Percentiles rank a stretch among this genome's conserved stretches.
Evolutionary conservation across 1,284 basidiomycete genomes (phyloP).

Genomic region (Boletus semigastroideus): DNA sequence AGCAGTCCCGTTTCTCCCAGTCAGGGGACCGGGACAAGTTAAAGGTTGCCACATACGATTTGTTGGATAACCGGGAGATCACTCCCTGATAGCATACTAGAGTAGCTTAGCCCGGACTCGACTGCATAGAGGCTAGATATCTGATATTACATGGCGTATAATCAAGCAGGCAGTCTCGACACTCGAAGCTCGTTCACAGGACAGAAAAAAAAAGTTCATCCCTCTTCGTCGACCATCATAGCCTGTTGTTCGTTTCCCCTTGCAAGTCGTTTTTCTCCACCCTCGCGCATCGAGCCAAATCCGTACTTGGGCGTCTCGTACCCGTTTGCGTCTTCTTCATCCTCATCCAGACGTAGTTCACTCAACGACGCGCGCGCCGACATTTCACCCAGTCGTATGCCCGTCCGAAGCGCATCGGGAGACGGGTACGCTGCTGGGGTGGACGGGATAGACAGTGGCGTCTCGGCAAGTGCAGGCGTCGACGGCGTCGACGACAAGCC

Average conservation of each 20-base stretch:
- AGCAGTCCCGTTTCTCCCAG: no score
- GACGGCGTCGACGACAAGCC: slow-evolving; percentile 32
- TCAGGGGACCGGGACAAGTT: no score
- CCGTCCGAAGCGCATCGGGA: slow-evolving; percentile 26
- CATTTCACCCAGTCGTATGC: slow-evolving; percentile 27
- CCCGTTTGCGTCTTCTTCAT: slow-evolving; percentile 5
- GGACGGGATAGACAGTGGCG: slow-evolving; percentile 29
- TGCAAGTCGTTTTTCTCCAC: slow-evolving; percentile 1
- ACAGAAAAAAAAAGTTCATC: slow-evolving; percentile 6
- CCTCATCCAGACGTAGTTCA: slow-evolving; percentile 29
- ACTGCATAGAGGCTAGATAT: not conserved
- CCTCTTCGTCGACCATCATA: slow-evolving; percentile 21
- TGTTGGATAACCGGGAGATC: no score
- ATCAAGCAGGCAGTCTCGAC: no score
- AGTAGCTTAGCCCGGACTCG: no score
- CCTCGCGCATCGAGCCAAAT: slow-evolving; percentile 8
- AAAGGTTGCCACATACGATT: no score
- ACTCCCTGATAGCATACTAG: no score
- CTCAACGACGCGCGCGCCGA: slow-evolving; percentile 31
- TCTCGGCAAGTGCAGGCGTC: slow-evolving; percentile 30
- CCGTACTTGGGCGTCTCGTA: slow-evolving; percentile 29
- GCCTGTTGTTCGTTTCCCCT: slow-evolving; percentile 6
- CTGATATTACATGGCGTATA: not conserved
- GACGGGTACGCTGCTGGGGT: slow-evolving; percentile 27
- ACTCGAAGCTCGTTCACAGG: no score